Percentiles rank a stretch among this genome's conserved stretches.
phyloP scores from a whole-genome alignment of 2,329 filamentous ascomycete genomes.

The Calonectria naviculata region DNA sequence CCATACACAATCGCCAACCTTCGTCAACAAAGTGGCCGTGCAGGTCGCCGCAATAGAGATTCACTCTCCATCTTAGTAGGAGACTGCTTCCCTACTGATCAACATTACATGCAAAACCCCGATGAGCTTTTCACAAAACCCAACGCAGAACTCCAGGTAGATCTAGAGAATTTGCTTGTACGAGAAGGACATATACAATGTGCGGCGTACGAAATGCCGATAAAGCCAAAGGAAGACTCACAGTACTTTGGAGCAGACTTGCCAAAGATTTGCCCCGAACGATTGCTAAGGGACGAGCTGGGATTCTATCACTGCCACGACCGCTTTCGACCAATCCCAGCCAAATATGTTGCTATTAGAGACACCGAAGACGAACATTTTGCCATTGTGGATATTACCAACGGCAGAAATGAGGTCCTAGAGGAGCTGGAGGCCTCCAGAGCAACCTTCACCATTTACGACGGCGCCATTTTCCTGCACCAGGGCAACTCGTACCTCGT shows the following conservation, averaged over 20 bases:
- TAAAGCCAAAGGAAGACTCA: conserved; percentile 79
- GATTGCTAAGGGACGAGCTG: conserved; percentile 77
- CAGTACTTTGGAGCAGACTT: conserved; percentile 84
- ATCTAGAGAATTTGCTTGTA: conserved; percentile 91
- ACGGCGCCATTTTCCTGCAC: conserved; percentile 96
- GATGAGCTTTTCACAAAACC: conserved; percentile 93
- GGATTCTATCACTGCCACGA: conserved; percentile 93
- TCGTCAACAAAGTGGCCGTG: conserved; percentile 92
- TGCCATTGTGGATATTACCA: conserved; percentile 89
- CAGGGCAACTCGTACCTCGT: conserved; percentile 95
- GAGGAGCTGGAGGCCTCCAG: conserved; percentile 96
- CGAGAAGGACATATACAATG: conserved; percentile 96
- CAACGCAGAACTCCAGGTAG: conserved; percentile 89
- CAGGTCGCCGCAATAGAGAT: conserved; percentile 92
- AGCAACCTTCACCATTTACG: conserved; percentile 96
- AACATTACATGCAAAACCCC: conserved; percentile 97
- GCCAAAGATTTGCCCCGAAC: conserved; percentile 75
- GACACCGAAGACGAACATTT: conserved; percentile 93
- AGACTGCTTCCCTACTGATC: conserved; percentile 90
- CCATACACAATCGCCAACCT: conserved; percentile 96
- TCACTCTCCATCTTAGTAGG: conserved; percentile 91
- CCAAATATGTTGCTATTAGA: conserved; percentile 85
- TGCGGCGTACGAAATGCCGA: conserved; percentile 94
- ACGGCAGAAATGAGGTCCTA: conserved; percentile 84
- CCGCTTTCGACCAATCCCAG: conserved; percentile 86